Conservation (phyloP, 1,284 basidiomycete genomes). For the Ganoderma boninense region DNA sequence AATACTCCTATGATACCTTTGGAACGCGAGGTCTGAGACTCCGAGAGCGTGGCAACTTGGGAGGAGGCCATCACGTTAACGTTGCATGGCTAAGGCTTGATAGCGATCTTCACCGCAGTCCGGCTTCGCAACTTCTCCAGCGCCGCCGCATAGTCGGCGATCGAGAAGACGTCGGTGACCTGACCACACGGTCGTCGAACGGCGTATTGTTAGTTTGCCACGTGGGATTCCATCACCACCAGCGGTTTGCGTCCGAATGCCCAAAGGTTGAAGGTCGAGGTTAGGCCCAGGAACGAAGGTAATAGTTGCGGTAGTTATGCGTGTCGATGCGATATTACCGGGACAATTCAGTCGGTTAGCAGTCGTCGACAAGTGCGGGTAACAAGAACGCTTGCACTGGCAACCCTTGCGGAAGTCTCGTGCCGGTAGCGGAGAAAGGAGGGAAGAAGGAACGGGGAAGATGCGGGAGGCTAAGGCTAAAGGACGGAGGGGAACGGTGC, state of each 20-base stretch:
- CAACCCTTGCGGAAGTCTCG: not conserved
- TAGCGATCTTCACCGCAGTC: slow-evolving; percentile 72
- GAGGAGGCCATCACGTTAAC: no score
- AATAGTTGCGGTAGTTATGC: not conserved
- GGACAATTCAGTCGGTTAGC: slow-evolving; percentile 3
- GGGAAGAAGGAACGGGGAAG: not conserved
- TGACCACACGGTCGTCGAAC: slow-evolving; percentile 32
- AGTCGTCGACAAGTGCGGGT: not conserved
- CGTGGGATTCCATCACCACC: not conserved
- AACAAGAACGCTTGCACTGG: not conserved
- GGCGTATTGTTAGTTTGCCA: not conserved
- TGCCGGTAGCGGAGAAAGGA: not conserved
- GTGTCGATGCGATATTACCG: not conserved
- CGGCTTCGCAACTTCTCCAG: slow-evolving; percentile 86
- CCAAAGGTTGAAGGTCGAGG: not conserved
- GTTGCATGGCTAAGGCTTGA: slow-evolving; percentile 52
- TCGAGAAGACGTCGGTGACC: slow-evolving; percentile 77
- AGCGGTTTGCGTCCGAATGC: not conserved
- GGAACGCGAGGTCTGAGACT: not conserved
- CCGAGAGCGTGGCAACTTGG: no score
- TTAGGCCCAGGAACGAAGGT: not conserved
- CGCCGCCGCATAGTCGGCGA: slow-evolving; percentile 83
- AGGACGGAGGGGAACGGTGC: slow-evolving; percentile 2
- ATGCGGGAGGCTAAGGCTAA: no score
- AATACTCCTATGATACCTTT: not conserved